Evolutionary conservation across 345 rosid genomes (phyloP).

Genomic region (Gossypium thurberi): DNA sequence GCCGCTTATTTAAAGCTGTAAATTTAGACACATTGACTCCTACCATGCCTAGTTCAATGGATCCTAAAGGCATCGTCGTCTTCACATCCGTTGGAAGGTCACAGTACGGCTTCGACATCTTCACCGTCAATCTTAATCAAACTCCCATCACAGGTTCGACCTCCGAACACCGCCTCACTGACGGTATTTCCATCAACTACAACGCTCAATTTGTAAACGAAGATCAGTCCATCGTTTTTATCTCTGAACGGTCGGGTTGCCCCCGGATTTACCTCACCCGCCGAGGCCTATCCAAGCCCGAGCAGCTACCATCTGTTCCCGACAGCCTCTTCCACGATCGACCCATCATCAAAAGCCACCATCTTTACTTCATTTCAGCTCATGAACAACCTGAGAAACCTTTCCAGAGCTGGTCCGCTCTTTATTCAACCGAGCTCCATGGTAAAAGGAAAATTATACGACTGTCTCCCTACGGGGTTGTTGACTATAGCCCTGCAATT

Average conservation of each 20-base stretch:
- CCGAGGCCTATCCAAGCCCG: constrained; percentile 30
- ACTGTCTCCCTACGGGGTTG: constrained; percentile 49
- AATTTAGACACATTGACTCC: background rate
- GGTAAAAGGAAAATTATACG: constrained; percentile 22
- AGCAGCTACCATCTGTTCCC: constrained; percentile 40
- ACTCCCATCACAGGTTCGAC: constrained; percentile 2
- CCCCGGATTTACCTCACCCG: constrained; percentile 39
- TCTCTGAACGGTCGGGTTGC: constrained; percentile 63
- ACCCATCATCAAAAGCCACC: constrained; percentile 40
- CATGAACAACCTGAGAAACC: constrained; percentile 55
- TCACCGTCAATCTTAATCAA: constrained; percentile 34
- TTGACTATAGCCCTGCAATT: constrained; percentile 69
- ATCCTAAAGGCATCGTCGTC: constrained; percentile 55
- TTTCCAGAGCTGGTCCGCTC: constrained; percentile 66
- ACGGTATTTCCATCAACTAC: constrained; percentile 64
- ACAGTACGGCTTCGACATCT: constrained; percentile 70
- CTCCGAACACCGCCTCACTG: constrained; percentile 51
- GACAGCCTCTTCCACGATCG: constrained; percentile 76
- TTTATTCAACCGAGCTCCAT: constrained; percentile 34
- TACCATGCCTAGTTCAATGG: constrained; percentile 27
- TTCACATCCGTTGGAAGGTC: constrained; percentile 65
- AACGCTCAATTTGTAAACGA: constrained; percentile 57
- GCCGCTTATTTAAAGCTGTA: background rate
- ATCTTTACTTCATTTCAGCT: constrained; percentile 67
- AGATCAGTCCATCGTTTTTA: constrained; percentile 35